Evolutionary conservation across 2,329 filamentous ascomycete genomes (phyloP).

Genomic region (Exophiala lecanii-corni): DNA sequence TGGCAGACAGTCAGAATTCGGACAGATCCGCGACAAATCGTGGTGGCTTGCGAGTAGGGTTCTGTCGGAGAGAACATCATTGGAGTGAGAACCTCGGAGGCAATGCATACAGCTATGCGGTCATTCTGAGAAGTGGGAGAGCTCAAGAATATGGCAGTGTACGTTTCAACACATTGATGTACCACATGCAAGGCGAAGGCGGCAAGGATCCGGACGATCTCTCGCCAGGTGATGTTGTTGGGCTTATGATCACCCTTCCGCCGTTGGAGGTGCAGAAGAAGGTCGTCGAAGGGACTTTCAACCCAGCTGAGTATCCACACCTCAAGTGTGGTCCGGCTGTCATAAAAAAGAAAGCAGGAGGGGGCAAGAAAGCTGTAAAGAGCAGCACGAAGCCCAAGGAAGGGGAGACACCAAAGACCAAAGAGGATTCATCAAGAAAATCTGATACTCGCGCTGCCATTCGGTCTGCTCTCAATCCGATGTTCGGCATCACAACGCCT

Average conservation of each 20-base stretch:
- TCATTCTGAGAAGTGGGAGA: slow-evolving; percentile 21
- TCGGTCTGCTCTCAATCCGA: slow-evolving; percentile 9
- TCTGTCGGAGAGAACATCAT: slow-evolving; percentile 39
- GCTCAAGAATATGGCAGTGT: slow-evolving; percentile 53
- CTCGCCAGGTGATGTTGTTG: slow-evolving; percentile 86
- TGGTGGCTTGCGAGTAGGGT: slow-evolving; percentile 47
- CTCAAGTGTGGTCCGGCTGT: slow-evolving; percentile 26
- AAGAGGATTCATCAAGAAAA: slow-evolving; percentile 15
- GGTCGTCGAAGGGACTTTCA: slow-evolving; percentile 80
- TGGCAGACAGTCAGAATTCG: slow-evolving; percentile 21
- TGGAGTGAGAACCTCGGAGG: slow-evolving; percentile 26
- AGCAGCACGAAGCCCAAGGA: slow-evolving; percentile 20
- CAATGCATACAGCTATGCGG: slow-evolving; percentile 27
- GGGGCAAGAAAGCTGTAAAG: slow-evolving; percentile 21
- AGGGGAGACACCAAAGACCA: slow-evolving; percentile 15
- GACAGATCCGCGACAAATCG: slow-evolving; percentile 27
- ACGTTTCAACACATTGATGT: slow-evolving; percentile 91
- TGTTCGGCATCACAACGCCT: slow-evolving; percentile 11
- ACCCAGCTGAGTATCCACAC: slow-evolving; percentile 63
- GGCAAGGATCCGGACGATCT: slow-evolving; percentile 79
- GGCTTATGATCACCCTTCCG: slow-evolving; percentile 85
- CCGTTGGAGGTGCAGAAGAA: slow-evolving; percentile 82
- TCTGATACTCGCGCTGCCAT: slow-evolving; percentile 15
- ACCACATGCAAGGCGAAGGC: slow-evolving; percentile 86
- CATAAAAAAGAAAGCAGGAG: slow-evolving; percentile 23